These are phyloP conservation scores for Acanthamoeba divionensis DNA, from an alignment of 208 protist genomes.

Conservation along the genomic window DNA sequence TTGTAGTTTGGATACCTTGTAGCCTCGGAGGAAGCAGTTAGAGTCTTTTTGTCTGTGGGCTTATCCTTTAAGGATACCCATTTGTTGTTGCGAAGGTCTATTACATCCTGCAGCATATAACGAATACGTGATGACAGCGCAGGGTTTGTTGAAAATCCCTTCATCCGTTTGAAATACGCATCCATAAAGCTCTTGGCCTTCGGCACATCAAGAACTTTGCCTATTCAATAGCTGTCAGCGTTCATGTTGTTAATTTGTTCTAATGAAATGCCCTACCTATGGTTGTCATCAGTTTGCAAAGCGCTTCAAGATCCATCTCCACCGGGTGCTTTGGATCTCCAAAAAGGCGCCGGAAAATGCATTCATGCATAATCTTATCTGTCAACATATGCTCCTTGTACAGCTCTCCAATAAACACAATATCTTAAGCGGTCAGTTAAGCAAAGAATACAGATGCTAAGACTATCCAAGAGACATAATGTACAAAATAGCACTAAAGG, in stretches of 20 bases:
- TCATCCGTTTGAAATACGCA: conserved; percentile 21
- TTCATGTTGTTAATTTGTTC: too few species aligned
- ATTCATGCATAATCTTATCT: conserved; percentile 72
- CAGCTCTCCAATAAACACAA: conserved; percentile 73
- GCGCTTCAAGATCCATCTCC: conserved; percentile 59
- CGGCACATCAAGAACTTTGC: conserved; percentile 45
- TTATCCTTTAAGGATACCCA: conserved; percentile 24
- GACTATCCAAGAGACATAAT: too few species aligned
- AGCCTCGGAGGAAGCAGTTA: too few species aligned
- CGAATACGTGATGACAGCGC: conserved; percentile 19
- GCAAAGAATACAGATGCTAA: too few species aligned
- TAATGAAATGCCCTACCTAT: conserved; percentile 60
- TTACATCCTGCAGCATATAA: conserved; percentile 64
- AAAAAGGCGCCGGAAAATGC: conserved; percentile 44
- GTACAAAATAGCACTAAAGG: too few species aligned
- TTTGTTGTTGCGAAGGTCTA: conserved; percentile 55
- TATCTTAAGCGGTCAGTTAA: too few species aligned
- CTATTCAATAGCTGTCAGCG: conserved; percentile 57
- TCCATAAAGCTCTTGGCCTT: conserved; percentile 14
- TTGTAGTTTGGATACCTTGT: neutral
- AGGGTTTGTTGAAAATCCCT: neutral
- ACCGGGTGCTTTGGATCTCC: neutral
- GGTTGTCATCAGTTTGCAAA: conserved; percentile 66
- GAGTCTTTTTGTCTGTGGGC: too few species aligned
- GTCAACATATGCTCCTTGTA: conserved; percentile 68